phyloP scores from a whole-genome alignment of 2,329 filamentous ascomycete species.

The Endocalyx cinctus region DNA sequence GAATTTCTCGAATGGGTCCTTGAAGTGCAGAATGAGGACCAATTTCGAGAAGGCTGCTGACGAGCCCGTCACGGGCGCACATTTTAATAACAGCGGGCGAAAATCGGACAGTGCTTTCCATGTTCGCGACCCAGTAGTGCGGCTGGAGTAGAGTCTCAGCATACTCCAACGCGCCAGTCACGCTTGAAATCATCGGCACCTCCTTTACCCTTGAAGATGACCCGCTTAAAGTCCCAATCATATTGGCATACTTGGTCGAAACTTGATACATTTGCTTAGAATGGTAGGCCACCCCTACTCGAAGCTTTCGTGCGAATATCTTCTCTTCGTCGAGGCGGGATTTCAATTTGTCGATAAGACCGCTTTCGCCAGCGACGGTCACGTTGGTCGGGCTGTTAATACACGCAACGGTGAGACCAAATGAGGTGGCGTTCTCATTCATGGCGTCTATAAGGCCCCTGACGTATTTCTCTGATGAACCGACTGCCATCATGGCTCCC shows the following conservation, averaged over 20 bases:
- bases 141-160: slow-evolving; percentile 1
- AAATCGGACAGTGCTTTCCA: slow-evolving; percentile 27
- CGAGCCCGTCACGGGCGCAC: too few species aligned
- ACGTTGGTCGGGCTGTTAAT: slow-evolving; percentile 25
- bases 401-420: slow-evolving; percentile 19
- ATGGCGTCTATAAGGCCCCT: slow-evolving; percentile 2
- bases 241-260: slow-evolving; percentile 6
- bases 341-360: slow-evolving; percentile 14
- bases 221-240: slow-evolving; percentile 3
- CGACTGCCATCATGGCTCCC: slow-evolving; percentile 28
- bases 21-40: slow-evolving; percentile 22
- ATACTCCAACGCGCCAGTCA: slow-evolving; percentile 3
- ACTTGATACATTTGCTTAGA: slow-evolving; percentile 26
- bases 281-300: slow-evolving; percentile 28
- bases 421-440: slow-evolving; percentile 1
- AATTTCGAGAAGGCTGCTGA: too few species aligned
- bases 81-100: slow-evolving; percentile 13
- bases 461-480: slow-evolving; percentile 10
- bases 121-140: slow-evolving; percentile 18
- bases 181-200: slow-evolving; percentile 11
- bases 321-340: slow-evolving; percentile 11
- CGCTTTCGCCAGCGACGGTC: slow-evolving; percentile 27
- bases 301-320: slow-evolving; percentile 22
- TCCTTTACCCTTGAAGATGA: background rate
- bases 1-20: slow-evolving; percentile 7